Percentiles rank a stretch among this genome's conserved stretches.
Evolutionary conservation across 768 basidiomycete species (phyloP).

Genomic region (Lactarius tabidus): DNA sequence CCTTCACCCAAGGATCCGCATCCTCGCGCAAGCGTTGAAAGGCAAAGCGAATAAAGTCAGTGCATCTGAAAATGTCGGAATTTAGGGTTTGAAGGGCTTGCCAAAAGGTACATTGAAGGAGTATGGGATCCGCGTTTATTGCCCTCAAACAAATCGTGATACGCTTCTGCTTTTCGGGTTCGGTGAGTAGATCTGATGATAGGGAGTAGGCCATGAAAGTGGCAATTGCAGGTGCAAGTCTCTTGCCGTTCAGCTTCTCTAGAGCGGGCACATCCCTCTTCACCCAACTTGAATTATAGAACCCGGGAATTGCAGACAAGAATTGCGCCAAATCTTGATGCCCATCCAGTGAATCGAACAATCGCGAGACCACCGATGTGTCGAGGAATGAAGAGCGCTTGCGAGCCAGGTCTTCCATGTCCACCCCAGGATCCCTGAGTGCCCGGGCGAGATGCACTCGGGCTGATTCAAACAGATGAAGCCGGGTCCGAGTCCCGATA

Average conservation of each 20-base stretch:
- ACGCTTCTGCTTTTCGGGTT: not conserved
- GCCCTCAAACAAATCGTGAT: not conserved
- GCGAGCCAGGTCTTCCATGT: not conserved
- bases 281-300: not conserved
- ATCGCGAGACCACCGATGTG: not conserved
- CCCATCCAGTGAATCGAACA: not conserved
- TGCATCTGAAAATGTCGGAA: not conserved
- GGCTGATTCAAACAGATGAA: not conserved
- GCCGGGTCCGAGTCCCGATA: not conserved
- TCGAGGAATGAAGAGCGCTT: not conserved
- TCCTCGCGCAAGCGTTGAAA: not conserved
- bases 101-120: not conserved
- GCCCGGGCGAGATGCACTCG: not conserved
- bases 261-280: not conserved
- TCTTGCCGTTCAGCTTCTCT: not conserved
- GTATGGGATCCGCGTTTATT: not conserved
- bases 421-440: not conserved
- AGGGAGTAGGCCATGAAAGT: not conserved
- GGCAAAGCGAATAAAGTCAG: not conserved
- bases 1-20: not conserved
- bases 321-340: not conserved
- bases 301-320: not conserved
- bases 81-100: not conserved
- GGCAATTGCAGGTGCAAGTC: not conserved
- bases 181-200: not conserved